Percentiles rank a stretch among this genome's conserved stretches.
phyloP scores from a whole-genome alignment of 2,329 filamentous ascomycete species.

The Blastomyces parvus region DNA sequence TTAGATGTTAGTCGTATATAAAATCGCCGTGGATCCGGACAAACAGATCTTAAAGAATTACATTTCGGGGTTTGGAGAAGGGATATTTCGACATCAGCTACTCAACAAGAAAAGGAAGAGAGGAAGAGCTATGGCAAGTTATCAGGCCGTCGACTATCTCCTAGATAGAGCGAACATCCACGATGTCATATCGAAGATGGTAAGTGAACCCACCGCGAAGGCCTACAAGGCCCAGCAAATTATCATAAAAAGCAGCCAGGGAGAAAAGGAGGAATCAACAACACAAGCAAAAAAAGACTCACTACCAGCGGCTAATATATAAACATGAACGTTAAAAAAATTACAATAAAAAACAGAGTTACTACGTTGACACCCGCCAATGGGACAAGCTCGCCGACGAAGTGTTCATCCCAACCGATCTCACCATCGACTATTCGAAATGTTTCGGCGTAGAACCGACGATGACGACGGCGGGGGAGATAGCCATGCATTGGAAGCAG shows the following conservation, averaged over 20 bases:
- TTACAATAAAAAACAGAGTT: background rate
- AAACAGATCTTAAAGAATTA: no score
- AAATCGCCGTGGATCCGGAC: no score
- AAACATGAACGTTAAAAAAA: background rate
- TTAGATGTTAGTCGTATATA: no score
- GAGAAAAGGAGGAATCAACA: background rate
- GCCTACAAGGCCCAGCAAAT: no score
- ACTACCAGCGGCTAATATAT: background rate
- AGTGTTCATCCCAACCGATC: conserved; percentile 1
- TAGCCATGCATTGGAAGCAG: background rate
- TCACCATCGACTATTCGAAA: conserved; percentile 4
- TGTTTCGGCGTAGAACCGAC: background rate
- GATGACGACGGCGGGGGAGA: background rate
- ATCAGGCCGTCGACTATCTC: conserved; percentile 4
- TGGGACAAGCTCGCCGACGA: conserved; percentile 4
- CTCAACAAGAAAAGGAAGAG: background rate
- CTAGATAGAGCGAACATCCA: conserved; percentile 6
- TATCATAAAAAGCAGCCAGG: no score
- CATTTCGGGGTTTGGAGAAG: no score
- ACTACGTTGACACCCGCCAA: conserved; percentile 1
- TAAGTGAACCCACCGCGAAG: background rate
- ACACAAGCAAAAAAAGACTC: background rate
- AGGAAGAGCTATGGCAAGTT: background rate
- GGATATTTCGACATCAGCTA: background rate
- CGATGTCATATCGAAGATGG: conserved; percentile 4